A percentile compares a stretch with the other conserved stretches of the same genome.
phyloP scores from a whole-genome alignment of 2,329 filamentous ascomycete species.

The Trichoderma guizhouense region DNA sequence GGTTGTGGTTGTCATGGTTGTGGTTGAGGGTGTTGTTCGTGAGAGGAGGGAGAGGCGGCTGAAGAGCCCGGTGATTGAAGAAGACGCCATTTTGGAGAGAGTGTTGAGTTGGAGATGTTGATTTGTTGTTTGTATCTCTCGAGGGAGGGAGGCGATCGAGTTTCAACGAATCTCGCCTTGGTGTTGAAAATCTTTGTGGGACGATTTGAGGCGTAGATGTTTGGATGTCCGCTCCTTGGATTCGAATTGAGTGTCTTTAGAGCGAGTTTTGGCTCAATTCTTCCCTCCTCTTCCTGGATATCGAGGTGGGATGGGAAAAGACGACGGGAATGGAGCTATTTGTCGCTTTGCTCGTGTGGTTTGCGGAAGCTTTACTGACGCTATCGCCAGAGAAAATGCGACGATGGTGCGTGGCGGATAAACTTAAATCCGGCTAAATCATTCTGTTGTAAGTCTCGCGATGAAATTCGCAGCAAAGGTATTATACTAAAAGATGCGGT shows the following conservation, averaged over 20 bases:
- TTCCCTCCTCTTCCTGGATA: no score
- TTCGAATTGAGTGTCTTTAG: not conserved
- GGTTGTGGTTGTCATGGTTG: slow-evolving; percentile 5
- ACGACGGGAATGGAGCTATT: not conserved
- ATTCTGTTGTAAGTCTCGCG: not conserved
- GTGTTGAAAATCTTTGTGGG: not conserved
- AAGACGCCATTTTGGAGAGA: slow-evolving; percentile 27
- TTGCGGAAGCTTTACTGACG: not conserved
- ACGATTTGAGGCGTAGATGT: not conserved
- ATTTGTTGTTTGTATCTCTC: not conserved
- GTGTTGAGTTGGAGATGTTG: not conserved
- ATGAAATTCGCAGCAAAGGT: not conserved
- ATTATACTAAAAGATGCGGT: not conserved
- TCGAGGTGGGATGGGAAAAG: not conserved
- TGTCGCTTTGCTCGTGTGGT: not conserved
- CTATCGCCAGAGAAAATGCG: slow-evolving; percentile 1
- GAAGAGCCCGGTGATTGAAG: slow-evolving; percentile 33
- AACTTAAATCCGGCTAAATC: not conserved
- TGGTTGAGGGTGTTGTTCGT: slow-evolving; percentile 14
- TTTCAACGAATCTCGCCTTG: not conserved
- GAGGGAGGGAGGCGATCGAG: not conserved
- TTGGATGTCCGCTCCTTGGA: not conserved
- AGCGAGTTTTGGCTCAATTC: not conserved
- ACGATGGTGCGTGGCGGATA: slow-evolving; percentile 2
- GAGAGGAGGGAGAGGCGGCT: slow-evolving; percentile 23